Conservation (phyloP, 306 rosid species). For the Senna tora region DNA sequence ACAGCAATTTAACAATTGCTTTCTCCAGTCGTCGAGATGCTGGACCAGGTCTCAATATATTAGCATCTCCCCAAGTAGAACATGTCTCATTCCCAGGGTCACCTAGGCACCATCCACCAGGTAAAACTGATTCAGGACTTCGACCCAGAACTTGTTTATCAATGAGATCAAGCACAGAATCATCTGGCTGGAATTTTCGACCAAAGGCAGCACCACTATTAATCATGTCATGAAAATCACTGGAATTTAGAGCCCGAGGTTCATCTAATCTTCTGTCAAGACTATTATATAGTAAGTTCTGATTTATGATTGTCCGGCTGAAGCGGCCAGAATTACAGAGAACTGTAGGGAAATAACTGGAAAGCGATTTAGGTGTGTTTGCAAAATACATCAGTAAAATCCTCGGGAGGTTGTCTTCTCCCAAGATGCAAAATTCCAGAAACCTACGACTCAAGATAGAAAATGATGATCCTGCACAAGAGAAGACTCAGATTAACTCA, state of each 20-base stretch:
- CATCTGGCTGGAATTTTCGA: constrained; percentile 52
- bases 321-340: constrained; percentile 77
- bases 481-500: constrained; percentile 26
- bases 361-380: constrained; percentile 75
- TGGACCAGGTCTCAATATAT: constrained; percentile 77
- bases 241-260: constrained; percentile 50
- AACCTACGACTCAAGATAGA: constrained; percentile 70
- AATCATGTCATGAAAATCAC: constrained; percentile 64
- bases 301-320: constrained; percentile 76
- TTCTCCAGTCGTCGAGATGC: constrained; percentile 83
- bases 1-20: constrained; percentile 62
- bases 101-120: constrained; percentile 98
- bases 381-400: constrained; percentile 85
- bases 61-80: constrained; percentile 92
- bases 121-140: constrained; percentile 51
- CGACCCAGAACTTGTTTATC: constrained; percentile 71
- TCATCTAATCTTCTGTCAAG: constrained; percentile 46
- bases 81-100: constrained; percentile 75
- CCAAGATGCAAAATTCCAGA: constrained; percentile 82
- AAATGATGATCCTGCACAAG: constrained; percentile 76
- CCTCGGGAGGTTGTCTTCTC: constrained; percentile 90
- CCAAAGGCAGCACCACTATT: constrained; percentile 85
- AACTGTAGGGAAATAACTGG: constrained; percentile 85
- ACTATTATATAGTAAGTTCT: constrained; percentile 59
- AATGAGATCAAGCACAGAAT: constrained; percentile 77